These are phyloP conservation scores for Phytophthora fragariae DNA, from an alignment of 352 stramenopile species.

Conservation along the genomic window DNA sequence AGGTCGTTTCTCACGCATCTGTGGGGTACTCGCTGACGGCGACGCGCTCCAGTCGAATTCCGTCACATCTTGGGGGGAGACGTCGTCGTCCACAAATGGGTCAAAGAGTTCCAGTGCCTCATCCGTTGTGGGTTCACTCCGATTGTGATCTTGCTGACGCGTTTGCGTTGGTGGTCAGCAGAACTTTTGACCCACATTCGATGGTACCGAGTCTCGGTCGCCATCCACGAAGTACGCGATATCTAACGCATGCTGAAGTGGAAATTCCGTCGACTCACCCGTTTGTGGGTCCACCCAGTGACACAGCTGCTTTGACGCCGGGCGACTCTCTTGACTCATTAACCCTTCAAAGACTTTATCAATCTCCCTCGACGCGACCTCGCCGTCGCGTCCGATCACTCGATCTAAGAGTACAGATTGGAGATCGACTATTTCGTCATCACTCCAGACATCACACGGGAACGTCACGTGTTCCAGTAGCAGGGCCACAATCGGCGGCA, in stretches of 20 bases:
- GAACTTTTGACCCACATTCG: not conserved
- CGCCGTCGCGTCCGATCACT: not conserved
- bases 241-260: not conserved
- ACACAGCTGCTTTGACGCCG: not conserved
- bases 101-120: no score
- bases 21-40: not conserved
- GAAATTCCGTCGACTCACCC: not conserved
- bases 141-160: no score
- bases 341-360: not conserved
- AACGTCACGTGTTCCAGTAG: not conserved
- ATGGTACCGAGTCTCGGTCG: not conserved
- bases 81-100: not conserved
- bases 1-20: not conserved
- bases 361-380: not conserved
- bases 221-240: not conserved
- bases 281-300: not conserved
- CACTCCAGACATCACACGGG: not conserved
- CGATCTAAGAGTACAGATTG: not conserved
- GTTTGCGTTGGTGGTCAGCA: no score
- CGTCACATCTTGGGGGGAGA: not conserved
- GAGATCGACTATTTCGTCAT: not conserved
- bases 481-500: not conserved
- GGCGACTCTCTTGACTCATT: not conserved
- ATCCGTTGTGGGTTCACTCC: no score
- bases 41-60: not conserved